Base-by-base conservation (phyloP, 305 asterid genomes). In the Fraxinus xanthoxyloides region DNA sequence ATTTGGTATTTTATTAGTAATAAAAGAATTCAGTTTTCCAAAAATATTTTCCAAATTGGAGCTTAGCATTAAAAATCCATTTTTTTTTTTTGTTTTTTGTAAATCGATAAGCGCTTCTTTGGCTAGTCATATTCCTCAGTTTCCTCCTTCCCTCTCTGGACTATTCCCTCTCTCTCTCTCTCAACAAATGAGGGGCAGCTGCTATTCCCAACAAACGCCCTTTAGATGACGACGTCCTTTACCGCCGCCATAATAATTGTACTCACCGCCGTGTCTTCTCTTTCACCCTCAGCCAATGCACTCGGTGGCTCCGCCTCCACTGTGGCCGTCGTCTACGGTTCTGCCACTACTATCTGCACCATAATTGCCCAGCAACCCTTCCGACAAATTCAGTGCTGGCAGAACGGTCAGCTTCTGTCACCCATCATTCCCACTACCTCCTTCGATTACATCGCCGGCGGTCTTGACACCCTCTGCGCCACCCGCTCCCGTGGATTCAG, bases 401-500 rank as follows among this genome's bases (percentile, higher is more conserved):
- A 88, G 1, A 79, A 90, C 85, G 94, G 92, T 40, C 89, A 79
- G 7, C 24, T 81, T 1, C 56, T 75, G 4, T 87, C 82, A 3
- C 81, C 89, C 7, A 76, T 87, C 61, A 84, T 84, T 32, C 90
- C 93, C 0, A 43, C 80, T 4, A 84, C 81, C 77, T 90, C 99
- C 70, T 94, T 92, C 85, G 91, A 84, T 88, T 91, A 87, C 88
- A 86, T 95, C 77, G 89, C 98, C 88, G 98, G 97, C 77, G 99
- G 99, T 63, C 83, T 38, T 12, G 87, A 92, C 89, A 81, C 84
- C 43, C 74, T 96, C 81, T 90, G 98, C 86, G 98, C 86, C 56
- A 84, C 90, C 1, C 92, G 95, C 81, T 91, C 95, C 82, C 94
- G 94, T 23, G 98, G 98, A 2, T 82, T 75, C 86, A 85, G 86